These are phyloP conservation scores for Eimeria sp. DNA, from an alignment of 169 alveolate species.

Conservation along the genomic window DNA sequence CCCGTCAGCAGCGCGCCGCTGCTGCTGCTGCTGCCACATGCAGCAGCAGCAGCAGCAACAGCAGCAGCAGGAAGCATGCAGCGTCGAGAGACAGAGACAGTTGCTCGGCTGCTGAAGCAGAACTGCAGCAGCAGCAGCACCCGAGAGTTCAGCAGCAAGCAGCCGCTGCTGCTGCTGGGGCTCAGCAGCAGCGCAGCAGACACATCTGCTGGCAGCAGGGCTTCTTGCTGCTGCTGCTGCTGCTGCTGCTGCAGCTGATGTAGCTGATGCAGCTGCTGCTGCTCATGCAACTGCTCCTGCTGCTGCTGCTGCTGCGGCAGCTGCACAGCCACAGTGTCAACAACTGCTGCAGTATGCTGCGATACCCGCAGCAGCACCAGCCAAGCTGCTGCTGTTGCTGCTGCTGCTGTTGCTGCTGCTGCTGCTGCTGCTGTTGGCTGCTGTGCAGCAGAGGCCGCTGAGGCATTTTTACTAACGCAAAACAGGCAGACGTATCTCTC, in stretches of 20 bases:
- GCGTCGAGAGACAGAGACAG: slow-evolving; percentile 6
- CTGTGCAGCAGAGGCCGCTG: not conserved
- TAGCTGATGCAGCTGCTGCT: not conserved
- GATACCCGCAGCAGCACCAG: slow-evolving; percentile 44
- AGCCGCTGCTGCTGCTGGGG: slow-evolving; percentile 53
- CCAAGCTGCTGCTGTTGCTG: slow-evolving; percentile 27
- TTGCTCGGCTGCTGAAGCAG: not conserved
- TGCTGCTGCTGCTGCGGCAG: slow-evolving; percentile 19
- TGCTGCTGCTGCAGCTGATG: too few relatives aligned
- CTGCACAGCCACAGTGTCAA: not conserved
- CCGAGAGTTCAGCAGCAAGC: slow-evolving; percentile 10
- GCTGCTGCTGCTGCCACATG: not conserved
- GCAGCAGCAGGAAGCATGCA: not conserved
- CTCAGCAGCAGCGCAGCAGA: slow-evolving; percentile 49
- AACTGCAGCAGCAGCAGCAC: slow-evolving; percentile 19
- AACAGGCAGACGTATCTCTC: not conserved
- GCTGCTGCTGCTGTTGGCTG: slow-evolving; percentile 29
- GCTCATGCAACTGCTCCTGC: slow-evolving; percentile 11
- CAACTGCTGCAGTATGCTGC: slow-evolving; percentile 16
- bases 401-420: not conserved
- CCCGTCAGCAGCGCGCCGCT: not conserved
- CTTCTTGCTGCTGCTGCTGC: too few relatives aligned
- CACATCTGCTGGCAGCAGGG: too few relatives aligned
- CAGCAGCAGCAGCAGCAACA: slow-evolving; percentile 57
- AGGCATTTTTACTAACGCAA: not conserved